Evolutionary conservation across 2,329 filamentous ascomycete species (phyloP).

Genomic region (Arthrobotrys megalospora): DNA sequence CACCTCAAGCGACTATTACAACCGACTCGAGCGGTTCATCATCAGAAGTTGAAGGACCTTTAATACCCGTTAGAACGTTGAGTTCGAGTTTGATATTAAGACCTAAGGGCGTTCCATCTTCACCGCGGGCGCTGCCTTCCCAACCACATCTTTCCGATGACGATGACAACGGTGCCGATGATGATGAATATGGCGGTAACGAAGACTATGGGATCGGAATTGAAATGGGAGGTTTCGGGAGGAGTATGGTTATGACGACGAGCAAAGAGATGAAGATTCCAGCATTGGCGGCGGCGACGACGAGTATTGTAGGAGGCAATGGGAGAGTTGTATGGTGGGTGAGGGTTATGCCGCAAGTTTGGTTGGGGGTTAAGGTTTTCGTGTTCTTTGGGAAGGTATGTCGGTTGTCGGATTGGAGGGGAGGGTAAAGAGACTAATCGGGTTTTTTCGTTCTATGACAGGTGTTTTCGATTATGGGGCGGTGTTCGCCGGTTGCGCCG

Average conservation of each 20-base stretch:
- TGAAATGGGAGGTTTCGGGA: slow-evolving; percentile 10
- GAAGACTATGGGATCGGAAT: slow-evolving; percentile 5
- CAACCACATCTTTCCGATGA: slow-evolving; percentile 17
- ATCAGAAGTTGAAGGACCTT: slow-evolving; percentile 31
- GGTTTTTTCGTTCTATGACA: not conserved
- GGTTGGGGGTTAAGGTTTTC: slow-evolving; percentile 46
- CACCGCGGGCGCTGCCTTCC: slow-evolving; percentile 8
- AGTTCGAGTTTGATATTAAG: slow-evolving; percentile 57
- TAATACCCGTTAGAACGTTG: slow-evolving; percentile 38
- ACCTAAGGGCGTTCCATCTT: slow-evolving; percentile 31
- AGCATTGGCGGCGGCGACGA: slow-evolving; percentile 35
- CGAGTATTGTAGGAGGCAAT: slow-evolving; percentile 5
- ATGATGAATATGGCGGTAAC: not conserved
- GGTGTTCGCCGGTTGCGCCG: slow-evolving; percentile 51
- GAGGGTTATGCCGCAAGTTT: slow-evolving; percentile 41
- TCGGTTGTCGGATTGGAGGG: not conserved
- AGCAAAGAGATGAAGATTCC: slow-evolving; percentile 31
- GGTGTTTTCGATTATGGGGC: slow-evolving; percentile 51
- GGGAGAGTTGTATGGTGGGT: slow-evolving; percentile 32
- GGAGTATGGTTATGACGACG: slow-evolving; percentile 43
- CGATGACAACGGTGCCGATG: slow-evolving; percentile 2
- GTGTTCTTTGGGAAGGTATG: slow-evolving; percentile 52
- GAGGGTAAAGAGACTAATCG: not conserved
- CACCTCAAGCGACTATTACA: slow-evolving; percentile 14
- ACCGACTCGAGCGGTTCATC: slow-evolving; percentile 34